Percentiles rank a stretch among this genome's conserved stretches.
Conservation (phyloP, 108 stramenopile species). For the Parietichytrium sp. region DNA sequence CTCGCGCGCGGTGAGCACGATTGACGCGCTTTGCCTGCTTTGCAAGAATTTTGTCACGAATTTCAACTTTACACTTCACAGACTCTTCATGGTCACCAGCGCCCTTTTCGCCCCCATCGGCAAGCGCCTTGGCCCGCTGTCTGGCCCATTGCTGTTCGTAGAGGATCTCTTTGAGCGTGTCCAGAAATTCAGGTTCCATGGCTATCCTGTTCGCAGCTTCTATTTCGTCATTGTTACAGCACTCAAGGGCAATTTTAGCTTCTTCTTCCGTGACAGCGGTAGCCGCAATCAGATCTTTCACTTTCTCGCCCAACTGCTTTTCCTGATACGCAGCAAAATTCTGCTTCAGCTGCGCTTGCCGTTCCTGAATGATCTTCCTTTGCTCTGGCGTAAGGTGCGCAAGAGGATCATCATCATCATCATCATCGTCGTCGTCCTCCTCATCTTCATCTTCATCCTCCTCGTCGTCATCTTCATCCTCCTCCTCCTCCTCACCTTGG, state of each 20-base stretch:
- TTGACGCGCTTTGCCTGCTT: background rate
- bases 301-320: background rate
- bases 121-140: background rate
- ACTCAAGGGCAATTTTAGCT: slow-evolving; percentile 3
- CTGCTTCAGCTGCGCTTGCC: background rate
- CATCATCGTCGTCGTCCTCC: too few species aligned
- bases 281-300: background rate
- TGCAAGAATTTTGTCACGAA: background rate
- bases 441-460: too few species aligned
- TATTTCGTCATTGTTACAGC: slow-evolving; percentile 28
- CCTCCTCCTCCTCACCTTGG: too few species aligned
- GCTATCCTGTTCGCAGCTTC: background rate
- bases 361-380: background rate
- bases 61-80: background rate
- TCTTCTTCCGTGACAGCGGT: background rate
- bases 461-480: too few species aligned
- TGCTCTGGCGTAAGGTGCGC: too few species aligned
- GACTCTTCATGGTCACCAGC: background rate
- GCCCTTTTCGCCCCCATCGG: background rate
- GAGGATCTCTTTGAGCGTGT: slow-evolving; percentile 5
- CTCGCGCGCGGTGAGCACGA: background rate
- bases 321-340: background rate
- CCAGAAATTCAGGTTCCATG: background rate
- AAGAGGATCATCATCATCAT: too few species aligned
- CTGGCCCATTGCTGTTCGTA: background rate